Percentiles rank a stretch among this genome's conserved stretches.
These are phyloP conservation scores for Thalassia testudinum DNA, from an alignment of 116 monocot genomes.

Conservation along the genomic window DNA sequence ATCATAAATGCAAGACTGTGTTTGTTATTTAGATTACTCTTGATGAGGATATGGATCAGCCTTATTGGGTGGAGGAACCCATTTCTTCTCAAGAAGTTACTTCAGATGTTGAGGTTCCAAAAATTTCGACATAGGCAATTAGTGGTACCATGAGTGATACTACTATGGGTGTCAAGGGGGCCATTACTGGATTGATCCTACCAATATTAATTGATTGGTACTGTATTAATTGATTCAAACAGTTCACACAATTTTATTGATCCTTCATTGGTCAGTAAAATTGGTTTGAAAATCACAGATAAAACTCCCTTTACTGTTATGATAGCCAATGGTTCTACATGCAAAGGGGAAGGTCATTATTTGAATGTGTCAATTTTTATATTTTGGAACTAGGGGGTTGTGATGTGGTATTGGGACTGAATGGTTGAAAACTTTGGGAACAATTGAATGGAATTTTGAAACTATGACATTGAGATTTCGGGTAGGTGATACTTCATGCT, in stretches of 20 bases:
- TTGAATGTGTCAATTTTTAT: background rate
- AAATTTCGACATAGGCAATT: background rate
- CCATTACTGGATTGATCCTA: background rate
- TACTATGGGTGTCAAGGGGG: background rate
- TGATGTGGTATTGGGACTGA: background rate
- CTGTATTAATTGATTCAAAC: background rate
- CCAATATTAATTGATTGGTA: no score
- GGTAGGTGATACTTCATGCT: no score
- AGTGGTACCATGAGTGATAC: background rate
- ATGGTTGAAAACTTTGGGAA: no score
- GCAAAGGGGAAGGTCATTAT: background rate
- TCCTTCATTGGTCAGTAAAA: background rate
- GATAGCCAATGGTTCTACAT: background rate
- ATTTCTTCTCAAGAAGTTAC: no score
- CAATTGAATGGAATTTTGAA: background rate
- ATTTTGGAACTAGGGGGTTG: background rate
- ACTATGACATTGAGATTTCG: background rate
- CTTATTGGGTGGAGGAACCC: no score
- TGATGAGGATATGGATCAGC: no score
- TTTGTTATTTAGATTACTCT: no score
- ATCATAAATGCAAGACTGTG: no score
- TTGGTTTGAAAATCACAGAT: background rate
- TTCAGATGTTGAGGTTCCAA: background rate
- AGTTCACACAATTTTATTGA: background rate
- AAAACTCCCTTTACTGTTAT: background rate